phyloP scores from a whole-genome alignment of 768 basidiomycete genomes.

The Suillus discolor region DNA sequence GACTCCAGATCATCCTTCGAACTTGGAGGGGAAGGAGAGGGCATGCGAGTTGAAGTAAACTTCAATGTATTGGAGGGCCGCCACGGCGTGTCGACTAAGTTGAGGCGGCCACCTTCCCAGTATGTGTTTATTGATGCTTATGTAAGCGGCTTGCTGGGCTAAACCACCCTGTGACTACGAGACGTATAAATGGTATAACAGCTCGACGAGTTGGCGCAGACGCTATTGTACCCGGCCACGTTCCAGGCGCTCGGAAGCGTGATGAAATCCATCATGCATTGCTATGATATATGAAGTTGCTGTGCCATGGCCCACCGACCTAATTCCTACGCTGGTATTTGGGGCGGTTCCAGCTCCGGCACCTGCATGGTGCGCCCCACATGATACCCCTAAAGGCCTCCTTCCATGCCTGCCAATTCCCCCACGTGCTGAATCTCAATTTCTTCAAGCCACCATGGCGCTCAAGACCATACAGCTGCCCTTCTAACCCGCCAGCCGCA shows the following conservation, averaged over 20 bases:
- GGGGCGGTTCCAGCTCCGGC: not conserved
- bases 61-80: not conserved
- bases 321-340: not conserved
- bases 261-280: not conserved
- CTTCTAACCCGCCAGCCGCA: not conserved
- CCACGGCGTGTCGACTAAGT: not conserved
- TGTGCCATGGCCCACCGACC: not conserved
- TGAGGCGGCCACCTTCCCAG: not conserved
- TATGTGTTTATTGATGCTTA: not conserved
- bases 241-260: not conserved
- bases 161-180: not conserved
- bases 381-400: not conserved
- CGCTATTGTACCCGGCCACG: not conserved
- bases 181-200: not conserved
- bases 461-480: not conserved
- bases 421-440: not conserved
- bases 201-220: not conserved
- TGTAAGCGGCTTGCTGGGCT: not conserved
- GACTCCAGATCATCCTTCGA: not conserved
- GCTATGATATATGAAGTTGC: not conserved
- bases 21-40: not conserved
- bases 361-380: not conserved
- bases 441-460: not conserved
- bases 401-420: not conserved
- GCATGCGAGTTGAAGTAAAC: not conserved